A percentile compares a stretch with the other conserved stretches of the same genome.
These are phyloP conservation scores for Fusarium sterilihyphosum DNA, from an alignment of 2,329 filamentous ascomycete species.

Conservation along the genomic window DNA sequence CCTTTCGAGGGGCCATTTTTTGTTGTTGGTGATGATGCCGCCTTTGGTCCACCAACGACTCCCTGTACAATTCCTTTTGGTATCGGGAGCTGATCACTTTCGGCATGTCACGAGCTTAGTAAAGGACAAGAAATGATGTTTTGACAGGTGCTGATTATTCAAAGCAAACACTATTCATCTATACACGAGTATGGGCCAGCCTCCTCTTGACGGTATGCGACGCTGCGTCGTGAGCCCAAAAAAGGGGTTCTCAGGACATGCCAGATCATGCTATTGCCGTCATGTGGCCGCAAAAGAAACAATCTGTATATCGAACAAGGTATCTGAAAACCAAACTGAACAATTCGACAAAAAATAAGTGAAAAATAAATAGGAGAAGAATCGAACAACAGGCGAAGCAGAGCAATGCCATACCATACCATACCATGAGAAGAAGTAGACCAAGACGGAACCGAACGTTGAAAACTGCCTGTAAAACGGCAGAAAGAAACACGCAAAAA, in stretches of 20 bases:
- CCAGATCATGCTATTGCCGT: conserved; percentile 36
- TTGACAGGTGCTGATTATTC: conserved; percentile 47
- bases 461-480: conserved; percentile 12
- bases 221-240: conserved; percentile 14
- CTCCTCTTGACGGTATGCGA: conserved; percentile 39
- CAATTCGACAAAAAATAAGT: conserved; percentile 35
- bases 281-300: conserved; percentile 42
- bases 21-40: not conserved
- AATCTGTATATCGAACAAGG: conserved; percentile 68
- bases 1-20: not conserved
- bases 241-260: conserved; percentile 18
- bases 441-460: conserved; percentile 18
- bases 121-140: not conserved
- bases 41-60: not conserved
- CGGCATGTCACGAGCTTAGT: not conserved
- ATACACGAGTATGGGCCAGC: conserved; percentile 49
- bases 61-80: not conserved
- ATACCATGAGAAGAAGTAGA: not conserved
- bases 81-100: not conserved
- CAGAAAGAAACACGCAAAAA: conserved; percentile 29
- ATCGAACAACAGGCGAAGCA: conserved; percentile 36
- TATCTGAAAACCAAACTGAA: conserved; percentile 57
- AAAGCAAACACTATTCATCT: conserved; percentile 49
- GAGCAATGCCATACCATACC: conserved; percentile 33
- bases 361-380: conserved; percentile 41